These are phyloP conservation scores for Venturia effusa DNA, from an alignment of 2,329 filamentous ascomycete genomes.

Conservation along the genomic window DNA sequence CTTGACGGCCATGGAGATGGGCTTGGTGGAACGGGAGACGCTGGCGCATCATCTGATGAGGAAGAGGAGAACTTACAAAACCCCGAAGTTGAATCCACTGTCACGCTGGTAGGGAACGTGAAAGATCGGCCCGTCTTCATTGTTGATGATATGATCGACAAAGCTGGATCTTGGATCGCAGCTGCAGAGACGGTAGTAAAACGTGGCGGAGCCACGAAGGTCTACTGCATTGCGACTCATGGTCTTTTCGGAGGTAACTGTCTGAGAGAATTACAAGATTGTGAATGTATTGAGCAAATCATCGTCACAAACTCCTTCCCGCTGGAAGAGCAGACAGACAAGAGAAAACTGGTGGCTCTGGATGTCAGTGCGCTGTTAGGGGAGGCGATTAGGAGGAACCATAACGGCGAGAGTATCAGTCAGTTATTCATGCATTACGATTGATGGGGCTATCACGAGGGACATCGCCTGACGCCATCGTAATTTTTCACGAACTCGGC, in stretches of 20 bases:
- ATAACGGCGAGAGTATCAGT: conserved; percentile 78
- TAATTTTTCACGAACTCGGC: not conserved
- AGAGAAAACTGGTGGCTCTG: conserved; percentile 75
- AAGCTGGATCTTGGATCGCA: conserved; percentile 91
- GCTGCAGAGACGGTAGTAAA: conserved; percentile 95
- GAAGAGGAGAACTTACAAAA: conserved; percentile 84
- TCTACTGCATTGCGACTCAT: conserved; percentile 96
- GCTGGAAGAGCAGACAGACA: conserved; percentile 63
- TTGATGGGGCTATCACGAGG: not conserved
- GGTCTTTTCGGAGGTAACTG: conserved; percentile 87
- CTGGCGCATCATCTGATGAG: conserved; percentile 72
- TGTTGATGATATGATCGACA: conserved; percentile 98
- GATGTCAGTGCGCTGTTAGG: conserved; percentile 80
- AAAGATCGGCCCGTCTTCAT: conserved; percentile 81
- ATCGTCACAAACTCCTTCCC: conserved; percentile 97
- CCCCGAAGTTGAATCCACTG: conserved; percentile 78
- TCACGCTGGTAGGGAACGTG: conserved; percentile 94
- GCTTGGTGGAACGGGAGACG: conserved; percentile 76
- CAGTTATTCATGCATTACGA: conserved; percentile 35
- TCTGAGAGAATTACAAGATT: conserved; percentile 79
- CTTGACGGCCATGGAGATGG: conserved; percentile 29
- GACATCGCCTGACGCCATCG: not conserved
- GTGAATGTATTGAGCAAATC: conserved; percentile 87
- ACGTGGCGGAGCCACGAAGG: conserved; percentile 78
- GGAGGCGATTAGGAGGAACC: conserved; percentile 90